Conservation (phyloP, 805 yeast species). For the Kazachstania psychrophila region DNA sequence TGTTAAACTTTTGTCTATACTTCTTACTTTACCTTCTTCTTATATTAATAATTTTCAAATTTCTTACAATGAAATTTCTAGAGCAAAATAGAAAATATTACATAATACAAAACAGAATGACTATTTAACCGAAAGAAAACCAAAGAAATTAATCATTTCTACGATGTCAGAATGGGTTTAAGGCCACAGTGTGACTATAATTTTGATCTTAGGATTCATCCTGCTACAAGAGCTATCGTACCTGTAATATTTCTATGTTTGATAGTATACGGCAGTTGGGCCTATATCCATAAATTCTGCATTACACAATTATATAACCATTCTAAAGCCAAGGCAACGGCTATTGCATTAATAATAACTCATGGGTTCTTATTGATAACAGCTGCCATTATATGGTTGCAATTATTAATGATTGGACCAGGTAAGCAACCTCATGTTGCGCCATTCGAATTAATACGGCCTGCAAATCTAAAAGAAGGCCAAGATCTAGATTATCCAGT, state of each 20-base stretch:
- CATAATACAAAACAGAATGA: too few species aligned
- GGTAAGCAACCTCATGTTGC: constrained; percentile 22
- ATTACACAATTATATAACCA: constrained; percentile 22
- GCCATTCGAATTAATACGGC: constrained; percentile 16
- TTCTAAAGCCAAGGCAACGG: constrained; percentile 10
- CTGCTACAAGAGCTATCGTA: neutral
- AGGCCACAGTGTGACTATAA: too few species aligned
- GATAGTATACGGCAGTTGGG: constrained; percentile 37
- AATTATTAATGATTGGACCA: constrained; percentile 16
- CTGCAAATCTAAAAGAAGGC: neutral
- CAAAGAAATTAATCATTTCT: too few species aligned
- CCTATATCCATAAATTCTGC: constrained; percentile 37
- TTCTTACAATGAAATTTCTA: too few species aligned
- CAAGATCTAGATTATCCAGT: constrained; percentile 1
- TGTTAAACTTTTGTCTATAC: too few species aligned
- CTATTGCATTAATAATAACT: constrained; percentile 18
- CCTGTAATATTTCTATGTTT: constrained; percentile 3
- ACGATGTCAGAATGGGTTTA: too few species aligned
- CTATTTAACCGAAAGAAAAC: too few species aligned
- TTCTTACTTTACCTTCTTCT: too few species aligned
- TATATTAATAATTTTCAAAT: too few species aligned
- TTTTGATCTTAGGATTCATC: neutral
- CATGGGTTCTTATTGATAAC: constrained; percentile 10
- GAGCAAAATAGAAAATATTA: too few species aligned
- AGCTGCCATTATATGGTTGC: constrained; percentile 16